Evolutionary conservation across 1,284 basidiomycete species (phyloP).

Genomic region (Sanghuangporus baumii): DNA sequence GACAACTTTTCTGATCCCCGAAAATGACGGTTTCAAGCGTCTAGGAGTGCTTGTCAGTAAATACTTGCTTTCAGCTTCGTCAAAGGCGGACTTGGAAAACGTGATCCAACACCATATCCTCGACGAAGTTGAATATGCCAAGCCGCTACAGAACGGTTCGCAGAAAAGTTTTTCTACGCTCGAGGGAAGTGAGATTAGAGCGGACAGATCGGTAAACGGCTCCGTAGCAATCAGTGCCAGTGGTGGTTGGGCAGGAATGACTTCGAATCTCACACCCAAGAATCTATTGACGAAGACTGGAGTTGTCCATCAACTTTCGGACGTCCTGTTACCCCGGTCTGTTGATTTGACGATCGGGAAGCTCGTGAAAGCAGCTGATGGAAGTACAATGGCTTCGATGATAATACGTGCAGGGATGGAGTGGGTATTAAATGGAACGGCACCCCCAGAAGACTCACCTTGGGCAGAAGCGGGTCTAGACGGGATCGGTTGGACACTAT

Average conservation of each 20-base stretch:
- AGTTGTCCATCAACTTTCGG: conserved; percentile 84
- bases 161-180: conserved; percentile 65
- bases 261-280: conserved; percentile 44
- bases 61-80: conserved; percentile 74
- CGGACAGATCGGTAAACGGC: conserved; percentile 47
- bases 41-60: conserved; percentile 83
- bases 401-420: conserved; percentile 80
- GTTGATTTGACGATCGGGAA: conserved; percentile 86
- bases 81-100: conserved; percentile 74
- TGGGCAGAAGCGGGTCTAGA: conserved; percentile 48
- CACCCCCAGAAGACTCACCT: conserved; percentile 58
- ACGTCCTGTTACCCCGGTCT: conserved; percentile 86
- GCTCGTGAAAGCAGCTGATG: conserved; percentile 83
- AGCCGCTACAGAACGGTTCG: conserved; percentile 55
- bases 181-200: conserved; percentile 67
- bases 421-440: conserved; percentile 85
- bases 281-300: conserved; percentile 86
- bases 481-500: conserved; percentile 69
- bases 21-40: conserved; percentile 81
- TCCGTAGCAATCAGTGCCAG: conserved; percentile 53
- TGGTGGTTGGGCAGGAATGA: conserved; percentile 73
- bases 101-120: conserved; percentile 86
- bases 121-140: conserved; percentile 70
- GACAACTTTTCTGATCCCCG: conserved; percentile 84
- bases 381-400: conserved; percentile 82